These are phyloP conservation scores for Didymellaceae sp. DNA, from an alignment of 2,329 filamentous ascomycete species.

Conservation along the genomic window DNA sequence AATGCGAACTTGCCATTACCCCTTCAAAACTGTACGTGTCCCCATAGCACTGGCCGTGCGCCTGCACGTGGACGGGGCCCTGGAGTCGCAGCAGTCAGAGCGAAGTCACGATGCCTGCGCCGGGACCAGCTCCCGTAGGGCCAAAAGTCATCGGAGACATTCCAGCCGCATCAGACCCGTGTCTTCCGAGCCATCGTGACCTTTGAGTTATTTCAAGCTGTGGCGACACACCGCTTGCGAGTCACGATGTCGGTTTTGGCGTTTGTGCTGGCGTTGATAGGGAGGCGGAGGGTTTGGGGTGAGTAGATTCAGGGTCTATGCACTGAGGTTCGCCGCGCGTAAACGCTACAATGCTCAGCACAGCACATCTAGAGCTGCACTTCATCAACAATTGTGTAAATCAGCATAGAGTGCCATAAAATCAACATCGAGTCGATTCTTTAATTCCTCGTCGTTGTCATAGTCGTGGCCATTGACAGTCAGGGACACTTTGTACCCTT, in stretches of 20 bases:
- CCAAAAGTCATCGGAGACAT: background rate
- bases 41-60: constrained; percentile 28
- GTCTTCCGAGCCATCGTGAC: constrained; percentile 10
- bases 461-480: constrained; percentile 37
- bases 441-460: constrained; percentile 20
- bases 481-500: constrained; percentile 39
- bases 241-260: constrained; percentile 32
- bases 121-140: constrained; percentile 1
- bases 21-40: constrained; percentile 32
- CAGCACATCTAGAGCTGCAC: background rate
- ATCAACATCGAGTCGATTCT: background rate
- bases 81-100: constrained; percentile 3
- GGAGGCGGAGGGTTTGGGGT: background rate
- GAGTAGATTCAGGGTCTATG: constrained; percentile 3
- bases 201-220: constrained; percentile 7
- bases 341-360: no score
- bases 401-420: constrained; percentile 7
- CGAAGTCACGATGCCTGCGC: constrained; percentile 11
- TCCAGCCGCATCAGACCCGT: constrained; percentile 2
- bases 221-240: constrained; percentile 34
- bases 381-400: background rate
- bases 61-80: constrained; percentile 33
- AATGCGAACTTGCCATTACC: constrained; percentile 6
- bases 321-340: background rate
- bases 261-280: constrained; percentile 7